Evolutionary conservation across 495 filamentous ascomycete species (phyloP), one percentile per base, ranked within the genome.

Genomic region (Clohesyomyces aquaticus): DNA sequence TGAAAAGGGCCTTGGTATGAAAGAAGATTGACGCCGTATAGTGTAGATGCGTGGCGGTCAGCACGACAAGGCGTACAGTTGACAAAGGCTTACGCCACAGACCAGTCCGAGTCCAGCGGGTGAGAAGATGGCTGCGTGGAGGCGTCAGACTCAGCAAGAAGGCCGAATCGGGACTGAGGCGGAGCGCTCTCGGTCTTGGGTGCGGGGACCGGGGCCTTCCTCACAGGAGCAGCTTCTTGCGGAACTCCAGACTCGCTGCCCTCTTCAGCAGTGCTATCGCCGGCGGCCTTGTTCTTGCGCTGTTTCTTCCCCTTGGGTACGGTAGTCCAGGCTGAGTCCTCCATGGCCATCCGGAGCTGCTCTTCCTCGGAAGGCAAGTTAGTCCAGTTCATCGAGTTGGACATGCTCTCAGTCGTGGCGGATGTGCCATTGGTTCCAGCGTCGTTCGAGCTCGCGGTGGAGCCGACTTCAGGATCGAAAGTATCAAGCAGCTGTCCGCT

Each of bases 281-380:
- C 80, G 42, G 71, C 71, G 41, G 70, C 63, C 71, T 80, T 79
- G 75, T 79, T 83, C 76, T 85, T 85, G 72, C 77, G 73, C 61
- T 78, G 80, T 76, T 93, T 93, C 59, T 68, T 70, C 28, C 61
- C 69, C 63, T 84, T 89, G 51, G 82, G 80, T 51, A 93, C 89
- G 21, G 88, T 91, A 61, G 79, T 90, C 89, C 90, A 92, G 29
- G 83, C 84, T 57, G 87, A 84, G 12, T 85, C 81, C 21, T 77
- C 77, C 67, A 85, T 78, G 45, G 90, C 77, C 65, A 88, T 77
- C 73, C 87, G 82, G 76, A 94, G 77, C 77, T 95, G 91, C 75
- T 94, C 91, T 71, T 96, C 91, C 75, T 95, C 91, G 0, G 90
- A 90, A 4, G 87, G 89, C 43, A 89, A 79, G 56, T 81, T 80